Evolutionary conservation across 2,329 filamentous ascomycete species (phyloP), one percentile per base, ranked within the genome.

Genomic region (Dactylonectria macrodidyma): DNA sequence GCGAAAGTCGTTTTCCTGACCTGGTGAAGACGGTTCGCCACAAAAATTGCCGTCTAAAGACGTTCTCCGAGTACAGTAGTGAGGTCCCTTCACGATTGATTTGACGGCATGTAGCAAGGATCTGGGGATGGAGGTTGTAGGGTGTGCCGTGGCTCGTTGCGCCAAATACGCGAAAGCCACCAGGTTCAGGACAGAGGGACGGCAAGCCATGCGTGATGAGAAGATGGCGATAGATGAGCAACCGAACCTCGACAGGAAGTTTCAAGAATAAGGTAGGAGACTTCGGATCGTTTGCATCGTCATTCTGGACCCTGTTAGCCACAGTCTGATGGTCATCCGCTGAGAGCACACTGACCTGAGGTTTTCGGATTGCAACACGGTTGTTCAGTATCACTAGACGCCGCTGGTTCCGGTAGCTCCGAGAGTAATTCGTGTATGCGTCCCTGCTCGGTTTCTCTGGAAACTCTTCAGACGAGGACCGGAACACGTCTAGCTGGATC

Each of bases 71-170:
- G 48, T 51, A 51, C 9, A 51, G 48, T 3, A 51, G 12, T 30
- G 24, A 30, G 12, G 48, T 26, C 10, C 48, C 48, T 51, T 51
- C 48, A 30, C 26, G 12, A 16, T 51, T 30, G 14, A 33, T 51
- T 30, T 51, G 48, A 16, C 48, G 48, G 22, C 48, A 51, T 10
- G 48, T 51, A 30, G 48, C 22, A 16, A 51, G 48, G 19, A 51
- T 51, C 48, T 51, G 24, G 14, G 48, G 48, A 26, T 51, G 24
- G 30, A 51, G 10, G 3, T 16, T 3, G 24, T 51, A 51, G 11
- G 19, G 4, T 30, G 11, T 3, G 24, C 2, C 22, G 48, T 51
- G 30, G 48, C 16, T 26, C 48, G 24, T 22, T 14, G 48, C 12
- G 48, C 48, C 48, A 5, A 51, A 16, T 12, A 51, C 5, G 14